Evolutionary conservation across 2,329 filamentous ascomycete genomes (phyloP).

Genomic region (Gnomoniopsis sp.): DNA sequence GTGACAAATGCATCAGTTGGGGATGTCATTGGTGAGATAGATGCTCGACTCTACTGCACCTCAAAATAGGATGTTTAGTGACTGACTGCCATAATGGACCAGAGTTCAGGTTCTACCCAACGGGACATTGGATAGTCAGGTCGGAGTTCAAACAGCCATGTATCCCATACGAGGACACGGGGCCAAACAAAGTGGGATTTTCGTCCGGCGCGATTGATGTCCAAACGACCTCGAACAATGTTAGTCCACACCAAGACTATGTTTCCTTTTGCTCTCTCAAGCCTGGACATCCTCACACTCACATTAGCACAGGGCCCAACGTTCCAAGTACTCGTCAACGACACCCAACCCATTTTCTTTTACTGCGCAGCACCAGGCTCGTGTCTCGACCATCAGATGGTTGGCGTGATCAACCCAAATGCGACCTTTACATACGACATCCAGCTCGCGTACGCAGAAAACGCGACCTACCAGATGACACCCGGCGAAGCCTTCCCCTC

Average conservation of each 20-base stretch:
- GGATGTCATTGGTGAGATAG: slow-evolving; percentile 42
- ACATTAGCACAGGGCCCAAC: slow-evolving; percentile 34
- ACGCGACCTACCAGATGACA: slow-evolving; percentile 48
- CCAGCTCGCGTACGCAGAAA: slow-evolving; percentile 45
- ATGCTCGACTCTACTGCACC: neutral
- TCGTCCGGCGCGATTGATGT: slow-evolving; percentile 49
- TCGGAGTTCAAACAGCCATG: slow-evolving; percentile 59
- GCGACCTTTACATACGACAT: slow-evolving; percentile 42
- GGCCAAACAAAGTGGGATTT: slow-evolving; percentile 46
- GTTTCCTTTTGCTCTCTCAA: neutral
- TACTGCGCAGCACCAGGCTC: slow-evolving; percentile 67
- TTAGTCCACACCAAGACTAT: slow-evolving; percentile 26
- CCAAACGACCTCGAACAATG: slow-evolving; percentile 42
- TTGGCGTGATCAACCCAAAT: slow-evolving; percentile 72
- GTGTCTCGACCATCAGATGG: slow-evolving; percentile 65
- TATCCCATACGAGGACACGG: slow-evolving; percentile 56
- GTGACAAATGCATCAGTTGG: slow-evolving; percentile 37
- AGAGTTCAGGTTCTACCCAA: slow-evolving; percentile 61
- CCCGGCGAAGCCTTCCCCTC: slow-evolving; percentile 54
- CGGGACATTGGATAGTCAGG: slow-evolving; percentile 61
- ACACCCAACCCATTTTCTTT: slow-evolving; percentile 63
- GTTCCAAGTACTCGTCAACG: slow-evolving; percentile 48
- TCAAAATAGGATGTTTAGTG: neutral
- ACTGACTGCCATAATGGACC: slow-evolving; percentile 15
- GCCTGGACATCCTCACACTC: neutral